Base-by-base conservation (phyloP, 1,284 basidiomycete genomes). In the Lignosus rhinocerotis region DNA sequence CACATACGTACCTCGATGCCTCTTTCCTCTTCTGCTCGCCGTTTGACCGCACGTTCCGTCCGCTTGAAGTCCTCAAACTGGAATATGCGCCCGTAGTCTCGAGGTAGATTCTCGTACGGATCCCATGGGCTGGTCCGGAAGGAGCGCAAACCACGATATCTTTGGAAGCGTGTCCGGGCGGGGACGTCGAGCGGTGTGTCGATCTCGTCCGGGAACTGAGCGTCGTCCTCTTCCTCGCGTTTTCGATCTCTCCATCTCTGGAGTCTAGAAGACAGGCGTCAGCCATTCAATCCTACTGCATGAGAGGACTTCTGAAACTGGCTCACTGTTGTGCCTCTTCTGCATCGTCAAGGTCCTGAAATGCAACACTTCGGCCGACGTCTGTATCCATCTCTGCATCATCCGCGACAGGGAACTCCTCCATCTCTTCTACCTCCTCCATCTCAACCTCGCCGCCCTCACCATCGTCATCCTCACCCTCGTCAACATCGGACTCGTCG, bases 61-160 rank as follows among this genome's bases (percentile, higher is more conserved):
- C 90, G 84, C 69, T 87, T 90, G 76, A 91, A 98, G 69, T 96
- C 93, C 73, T 98, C 95, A 69, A 99, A 98, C 73, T 96, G 93
- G 77, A 98, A 99, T 66, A 98, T 96, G 44, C 91, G 83, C 0
- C 90, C 94, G 70, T 99, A 99, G 70, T 99, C 96, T 53, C 88
- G 75, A 5, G 96, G 97, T 17, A 99, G 80, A 67, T 97, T 96
- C 75, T 99, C 96, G 68, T 94, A 98, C 7, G 96, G 88, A 73
- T 99, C 96, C 96, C 96, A 99, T 19, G 92, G 92, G 67, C 91
- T 94, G 1, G 97, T 98, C 39, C 96, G 83, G 81, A 99, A 93
- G 12, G 92, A 94, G 55, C 89, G 88, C 73, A 99, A 74, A 0
- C 96, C 97, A 56, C 96, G 87, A 74, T 90, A 99, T 36, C 96